Base-by-base conservation (phyloP, 1,284 basidiomycete species). In the Caloboletus firmus region DNA sequence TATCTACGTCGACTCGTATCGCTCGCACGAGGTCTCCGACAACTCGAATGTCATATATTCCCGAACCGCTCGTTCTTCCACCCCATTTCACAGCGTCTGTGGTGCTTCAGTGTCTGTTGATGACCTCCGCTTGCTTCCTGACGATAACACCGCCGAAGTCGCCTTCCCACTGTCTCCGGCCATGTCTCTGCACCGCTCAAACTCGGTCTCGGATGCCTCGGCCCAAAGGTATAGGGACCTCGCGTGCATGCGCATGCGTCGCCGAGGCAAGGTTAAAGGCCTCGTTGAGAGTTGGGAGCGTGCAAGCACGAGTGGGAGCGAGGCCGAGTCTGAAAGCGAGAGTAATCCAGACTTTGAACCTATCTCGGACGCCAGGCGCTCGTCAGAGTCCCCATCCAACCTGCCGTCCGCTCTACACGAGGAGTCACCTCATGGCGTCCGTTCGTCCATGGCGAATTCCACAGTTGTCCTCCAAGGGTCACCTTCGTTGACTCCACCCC, bases 271-370 rank as follows among this genome's bases (percentile, higher is more conserved):
- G 45, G 68, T 72, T 18, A 72, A 59, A 49, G 69, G 70, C 26
- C 68, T 69, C 10, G 65, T 72, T 9, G 62, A 66, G 31, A 69
- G 59, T 31, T 71, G 62, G 68, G 62, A 66, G 26, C 62, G 60
- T 17, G 48, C 54, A 11, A 63, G 64, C 35, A 48, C 50, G 30
- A 49, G 45, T 18, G 67, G 48, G 6, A 57, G 66, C 20, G 68
- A 71, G 17, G 40, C 28, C 11, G 70, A 63, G 18, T 59, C 57
- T 20, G 67, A 71, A 44, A 51, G 50, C 15, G 70, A 63, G 6
- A 46, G 22, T 20, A 53, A 55, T 17, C 40, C 43, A 24, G 50
- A 43, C 17, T 34, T 26, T 4, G 51, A 47, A 31, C 40, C 37
- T 12, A 17, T 24, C 10, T 24, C 39, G 15, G 40, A 45, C 18